A percentile compares a stretch with the other conserved stretches of the same genome.
Conservation (phyloP, 768 basidiomycete species). For the Lactarius hengduanensis region DNA sequence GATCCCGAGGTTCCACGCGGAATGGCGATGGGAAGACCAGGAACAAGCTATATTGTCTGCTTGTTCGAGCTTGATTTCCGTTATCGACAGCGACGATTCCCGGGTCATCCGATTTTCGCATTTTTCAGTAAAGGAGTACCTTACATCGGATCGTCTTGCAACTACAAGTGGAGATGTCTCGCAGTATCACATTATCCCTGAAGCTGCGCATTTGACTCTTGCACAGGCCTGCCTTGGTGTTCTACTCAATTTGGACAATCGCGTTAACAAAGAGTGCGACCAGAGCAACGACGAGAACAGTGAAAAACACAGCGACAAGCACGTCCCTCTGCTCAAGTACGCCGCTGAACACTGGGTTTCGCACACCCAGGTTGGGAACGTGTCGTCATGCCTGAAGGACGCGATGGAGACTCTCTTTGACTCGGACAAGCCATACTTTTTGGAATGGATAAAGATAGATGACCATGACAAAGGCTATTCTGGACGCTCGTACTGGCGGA, state of each 20-base stretch:
- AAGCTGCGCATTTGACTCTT: not conserved
- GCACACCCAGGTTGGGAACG: not conserved
- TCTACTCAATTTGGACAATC: not conserved
- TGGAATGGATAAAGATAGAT: not conserved
- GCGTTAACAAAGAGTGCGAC: not conserved
- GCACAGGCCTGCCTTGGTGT: not conserved
- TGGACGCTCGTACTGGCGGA: not conserved
- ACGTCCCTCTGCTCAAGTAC: not conserved
- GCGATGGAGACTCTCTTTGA: not conserved
- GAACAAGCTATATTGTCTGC: not conserved
- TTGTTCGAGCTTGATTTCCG: not conserved
- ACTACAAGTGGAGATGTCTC: not conserved
- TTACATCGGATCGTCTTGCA: not conserved
- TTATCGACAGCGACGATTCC: not conserved
- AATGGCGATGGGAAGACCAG: not conserved
- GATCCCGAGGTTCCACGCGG: not conserved
- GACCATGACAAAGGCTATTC: not conserved
- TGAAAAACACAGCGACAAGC: not conserved
- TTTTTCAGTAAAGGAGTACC: not conserved
- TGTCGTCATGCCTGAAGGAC: not conserved
- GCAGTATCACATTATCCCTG: not conserved
- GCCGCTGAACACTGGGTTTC: not conserved
- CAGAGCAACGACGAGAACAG: not conserved
- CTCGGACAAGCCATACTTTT: not conserved
- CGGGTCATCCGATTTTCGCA: not conserved